phyloP scores from a whole-genome alignment of 345 rosid genomes.

The Bruguiera parviflora region DNA sequence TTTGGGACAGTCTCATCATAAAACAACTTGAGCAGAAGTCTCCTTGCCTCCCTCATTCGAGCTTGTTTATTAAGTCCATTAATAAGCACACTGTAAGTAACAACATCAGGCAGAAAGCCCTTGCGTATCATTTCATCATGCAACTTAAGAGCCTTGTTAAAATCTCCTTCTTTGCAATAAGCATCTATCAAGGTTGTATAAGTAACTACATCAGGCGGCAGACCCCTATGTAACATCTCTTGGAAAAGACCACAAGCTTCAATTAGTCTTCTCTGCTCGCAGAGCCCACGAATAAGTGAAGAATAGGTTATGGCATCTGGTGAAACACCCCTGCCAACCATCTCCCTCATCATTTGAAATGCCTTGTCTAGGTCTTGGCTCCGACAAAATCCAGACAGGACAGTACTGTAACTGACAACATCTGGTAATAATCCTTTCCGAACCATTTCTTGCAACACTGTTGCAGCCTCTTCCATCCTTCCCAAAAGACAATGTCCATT shows the following conservation, averaged over 20 bases:
- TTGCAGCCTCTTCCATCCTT: slow-evolving; percentile 57
- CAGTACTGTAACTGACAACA: slow-evolving; percentile 77
- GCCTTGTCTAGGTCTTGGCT: slow-evolving; percentile 58
- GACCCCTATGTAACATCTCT: slow-evolving; percentile 54
- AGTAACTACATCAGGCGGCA: slow-evolving; percentile 64
- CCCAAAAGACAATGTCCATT: slow-evolving; percentile 71
- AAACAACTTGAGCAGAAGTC: slow-evolving; percentile 74
- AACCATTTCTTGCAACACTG: slow-evolving; percentile 50
- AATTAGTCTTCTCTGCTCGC: slow-evolving; percentile 54
- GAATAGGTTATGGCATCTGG: slow-evolving; percentile 75
- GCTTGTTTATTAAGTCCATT: slow-evolving; percentile 86
- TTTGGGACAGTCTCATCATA: slow-evolving; percentile 69
- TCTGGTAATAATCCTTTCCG: slow-evolving; percentile 61
- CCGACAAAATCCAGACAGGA: slow-evolving; percentile 68
- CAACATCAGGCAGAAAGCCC: slow-evolving; percentile 78
- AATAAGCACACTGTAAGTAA: slow-evolving; percentile 80
- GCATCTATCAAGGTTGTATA: slow-evolving; percentile 76
- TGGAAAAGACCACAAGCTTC: slow-evolving; percentile 74
- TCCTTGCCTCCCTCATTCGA: slow-evolving; percentile 76
- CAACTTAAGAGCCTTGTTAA: slow-evolving; percentile 52
- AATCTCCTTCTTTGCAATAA: slow-evolving; percentile 61
- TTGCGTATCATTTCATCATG: slow-evolving; percentile 76
- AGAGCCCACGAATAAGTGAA: slow-evolving; percentile 68
- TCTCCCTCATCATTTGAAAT: slow-evolving; percentile 51
- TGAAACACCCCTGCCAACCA: slow-evolving; percentile 55